A percentile compares a stretch with the other conserved stretches of the same genome.
Evolutionary conservation across 2,329 filamentous ascomycete genomes (phyloP).

Genomic region (Aspergillus sp.): DNA sequence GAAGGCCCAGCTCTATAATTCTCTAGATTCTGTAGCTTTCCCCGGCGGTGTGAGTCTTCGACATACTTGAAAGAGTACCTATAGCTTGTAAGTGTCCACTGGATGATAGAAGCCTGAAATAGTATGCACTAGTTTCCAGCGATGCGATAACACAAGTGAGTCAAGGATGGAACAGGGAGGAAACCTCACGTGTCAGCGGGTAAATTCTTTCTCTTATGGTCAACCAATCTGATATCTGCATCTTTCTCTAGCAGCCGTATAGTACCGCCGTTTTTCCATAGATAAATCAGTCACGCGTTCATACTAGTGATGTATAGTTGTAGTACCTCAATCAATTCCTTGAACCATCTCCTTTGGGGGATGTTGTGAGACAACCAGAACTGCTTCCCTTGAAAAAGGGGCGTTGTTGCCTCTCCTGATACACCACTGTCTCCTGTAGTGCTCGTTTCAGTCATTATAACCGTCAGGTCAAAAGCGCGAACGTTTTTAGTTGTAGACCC

Average conservation of each 20-base stretch:
- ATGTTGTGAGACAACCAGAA: constrained; percentile 62
- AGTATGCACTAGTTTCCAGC: no score
- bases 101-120: no score
- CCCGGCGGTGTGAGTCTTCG: constrained; percentile 54
- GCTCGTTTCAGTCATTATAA: background rate
- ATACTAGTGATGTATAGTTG: background rate
- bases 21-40: constrained; percentile 51
- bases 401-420: background rate
- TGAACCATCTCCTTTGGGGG: constrained; percentile 52
- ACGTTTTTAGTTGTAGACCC: background rate
- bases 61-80: constrained; percentile 62
- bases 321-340: constrained; percentile 51
- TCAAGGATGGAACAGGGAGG: background rate
- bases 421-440: background rate
- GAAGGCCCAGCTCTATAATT: constrained; percentile 51
- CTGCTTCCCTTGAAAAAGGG: constrained; percentile 55
- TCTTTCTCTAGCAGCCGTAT: constrained; percentile 56
- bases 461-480: background rate
- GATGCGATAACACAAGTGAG: background rate
- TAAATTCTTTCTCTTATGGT: constrained; percentile 55
- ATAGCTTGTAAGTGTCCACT: constrained; percentile 9
- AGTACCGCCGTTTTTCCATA: constrained; percentile 56
- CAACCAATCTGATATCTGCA: constrained; percentile 61
- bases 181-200: constrained; percentile 50
- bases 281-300: constrained; percentile 1